Percentiles rank a stretch among this genome's conserved stretches.
Conservation (phyloP, 768 basidiomycete species). For the Lactarius indigo region DNA sequence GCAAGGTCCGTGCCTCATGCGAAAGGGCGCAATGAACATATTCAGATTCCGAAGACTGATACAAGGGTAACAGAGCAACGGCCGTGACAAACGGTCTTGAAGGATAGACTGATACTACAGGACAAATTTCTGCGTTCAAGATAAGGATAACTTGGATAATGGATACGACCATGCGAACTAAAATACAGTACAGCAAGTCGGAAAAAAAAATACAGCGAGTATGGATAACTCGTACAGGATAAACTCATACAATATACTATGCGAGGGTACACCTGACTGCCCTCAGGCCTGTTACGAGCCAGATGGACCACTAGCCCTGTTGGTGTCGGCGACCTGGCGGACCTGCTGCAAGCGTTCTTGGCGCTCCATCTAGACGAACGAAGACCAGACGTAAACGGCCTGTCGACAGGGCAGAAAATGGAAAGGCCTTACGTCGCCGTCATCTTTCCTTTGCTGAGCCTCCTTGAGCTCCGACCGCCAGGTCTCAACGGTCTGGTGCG, state of each 20-base stretch:
- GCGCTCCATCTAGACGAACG: conserved; percentile 2
- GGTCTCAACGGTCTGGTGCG: conserved; percentile 29
- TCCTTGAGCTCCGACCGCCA: conserved; percentile 29
- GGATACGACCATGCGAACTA: background rate
- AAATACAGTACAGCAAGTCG: too few species aligned
- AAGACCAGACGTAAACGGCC: background rate
- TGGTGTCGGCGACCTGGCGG: background rate
- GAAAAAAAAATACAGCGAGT: background rate
- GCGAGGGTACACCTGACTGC: background rate
- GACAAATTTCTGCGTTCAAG: background rate
- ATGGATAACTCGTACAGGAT: background rate
- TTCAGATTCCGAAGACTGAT: background rate
- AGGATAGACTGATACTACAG: background rate
- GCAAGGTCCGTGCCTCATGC: conserved; percentile 9
- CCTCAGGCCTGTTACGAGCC: background rate
- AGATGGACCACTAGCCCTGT: background rate
- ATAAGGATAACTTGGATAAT: too few species aligned
- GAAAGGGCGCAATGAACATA: conserved; percentile 10
- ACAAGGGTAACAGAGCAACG: background rate
- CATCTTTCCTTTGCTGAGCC: conserved; percentile 30
- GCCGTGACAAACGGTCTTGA: background rate
- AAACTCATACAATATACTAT: background rate
- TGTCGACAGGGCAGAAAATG: too few species aligned
- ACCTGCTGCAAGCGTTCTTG: conserved; percentile 2
- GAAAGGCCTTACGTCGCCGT: conserved; percentile 30